phyloP scores from a whole-genome alignment of 805 yeast species.

The Ogataea methanolica region DNA sequence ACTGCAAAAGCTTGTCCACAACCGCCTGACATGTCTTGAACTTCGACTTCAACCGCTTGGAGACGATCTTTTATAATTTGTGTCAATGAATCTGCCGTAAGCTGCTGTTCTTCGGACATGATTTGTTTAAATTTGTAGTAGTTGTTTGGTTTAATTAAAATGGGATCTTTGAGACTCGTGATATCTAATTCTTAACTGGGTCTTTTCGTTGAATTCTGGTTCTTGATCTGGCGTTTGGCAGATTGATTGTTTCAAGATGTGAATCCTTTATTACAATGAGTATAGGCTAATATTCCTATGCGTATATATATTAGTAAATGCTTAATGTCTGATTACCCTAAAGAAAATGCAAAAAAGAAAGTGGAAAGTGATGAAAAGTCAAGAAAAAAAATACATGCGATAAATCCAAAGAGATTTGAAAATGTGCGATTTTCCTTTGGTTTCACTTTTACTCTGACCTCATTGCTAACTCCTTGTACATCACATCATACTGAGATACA shows the following conservation, averaged over 20 bases:
- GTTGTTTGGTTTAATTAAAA: background rate
- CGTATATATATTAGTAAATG: no score
- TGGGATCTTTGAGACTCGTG: no score
- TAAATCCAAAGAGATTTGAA: constrained; percentile 6
- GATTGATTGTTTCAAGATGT: no score
- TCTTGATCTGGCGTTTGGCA: no score
- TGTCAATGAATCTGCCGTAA: constrained; percentile 38
- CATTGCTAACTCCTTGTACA: no score
- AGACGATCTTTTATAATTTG: constrained; percentile 49
- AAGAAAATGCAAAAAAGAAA: background rate
- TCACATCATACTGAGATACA: no score
- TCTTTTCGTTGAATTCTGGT: no score
- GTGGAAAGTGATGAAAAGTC: background rate
- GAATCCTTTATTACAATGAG: no score
- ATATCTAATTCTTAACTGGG: no score
- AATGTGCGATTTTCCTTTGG: background rate
- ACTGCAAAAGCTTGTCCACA: constrained; percentile 98
- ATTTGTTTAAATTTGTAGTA: background rate
- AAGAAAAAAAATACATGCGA: constrained; percentile 6
- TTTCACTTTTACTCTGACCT: no score
- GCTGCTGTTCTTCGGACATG: constrained; percentile 15
- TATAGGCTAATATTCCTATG: no score
- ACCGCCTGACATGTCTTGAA: constrained; percentile 82
- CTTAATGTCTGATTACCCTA: no score
- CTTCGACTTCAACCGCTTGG: constrained; percentile 62